Conservation (phyloP, 148 eudicot genomes). For the Polygonum maritimum region DNA sequence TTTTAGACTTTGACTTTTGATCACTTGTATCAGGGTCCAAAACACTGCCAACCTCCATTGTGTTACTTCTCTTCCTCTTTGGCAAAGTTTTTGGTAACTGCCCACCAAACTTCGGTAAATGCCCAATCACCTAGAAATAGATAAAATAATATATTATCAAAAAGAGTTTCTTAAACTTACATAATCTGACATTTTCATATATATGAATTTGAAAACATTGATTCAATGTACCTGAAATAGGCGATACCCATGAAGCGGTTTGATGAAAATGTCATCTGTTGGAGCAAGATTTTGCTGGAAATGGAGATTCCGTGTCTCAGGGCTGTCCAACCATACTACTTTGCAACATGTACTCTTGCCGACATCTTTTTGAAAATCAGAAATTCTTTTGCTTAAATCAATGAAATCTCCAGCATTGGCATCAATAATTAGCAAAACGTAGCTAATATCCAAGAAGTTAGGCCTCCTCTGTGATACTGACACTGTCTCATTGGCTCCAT, state of each 20-base stretch:
- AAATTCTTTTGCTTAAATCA: constrained; percentile 40
- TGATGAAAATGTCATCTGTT: constrained; percentile 30
- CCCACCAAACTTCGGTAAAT: constrained; percentile 78
- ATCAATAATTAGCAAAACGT: constrained; percentile 44
- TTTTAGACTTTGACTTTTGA: background rate
- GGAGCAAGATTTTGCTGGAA: constrained; percentile 31
- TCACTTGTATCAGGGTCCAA: background rate
- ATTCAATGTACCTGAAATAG: constrained; percentile 16
- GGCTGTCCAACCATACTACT: constrained; percentile 65
- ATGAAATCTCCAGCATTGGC: constrained; percentile 46
- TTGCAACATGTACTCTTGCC: constrained; percentile 19
- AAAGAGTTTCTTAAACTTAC: background rate
- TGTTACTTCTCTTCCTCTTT: background rate
- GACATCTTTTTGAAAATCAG: constrained; percentile 52
- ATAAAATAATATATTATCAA: background rate
- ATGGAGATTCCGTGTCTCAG: constrained; percentile 27
- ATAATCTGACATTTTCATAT: background rate
- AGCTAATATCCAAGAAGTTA: constrained; percentile 19
- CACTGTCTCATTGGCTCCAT: background rate
- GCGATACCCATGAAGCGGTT: constrained; percentile 78
- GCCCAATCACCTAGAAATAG: constrained; percentile 21
- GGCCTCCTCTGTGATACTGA: background rate
- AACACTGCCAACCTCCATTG: background rate
- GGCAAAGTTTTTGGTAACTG: background rate
- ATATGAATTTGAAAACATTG: background rate